Conservation (phyloP, 129 eudicot genomes). For the Chrysanthemum seticuspe region DNA sequence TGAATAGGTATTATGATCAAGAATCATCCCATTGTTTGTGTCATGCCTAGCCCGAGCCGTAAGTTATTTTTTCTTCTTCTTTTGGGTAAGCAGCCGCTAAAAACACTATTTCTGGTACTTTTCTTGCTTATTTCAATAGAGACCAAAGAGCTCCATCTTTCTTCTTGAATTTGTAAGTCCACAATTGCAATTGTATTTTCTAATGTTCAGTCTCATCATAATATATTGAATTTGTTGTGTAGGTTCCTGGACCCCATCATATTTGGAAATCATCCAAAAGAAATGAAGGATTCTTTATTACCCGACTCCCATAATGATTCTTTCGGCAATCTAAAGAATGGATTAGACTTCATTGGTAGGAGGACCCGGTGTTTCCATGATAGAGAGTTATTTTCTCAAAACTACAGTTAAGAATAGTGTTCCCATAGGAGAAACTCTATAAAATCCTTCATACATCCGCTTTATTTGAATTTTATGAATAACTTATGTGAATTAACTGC, state of each 20-base stretch:
- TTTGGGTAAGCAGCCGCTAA: too few species aligned
- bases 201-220: not conserved
- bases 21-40: too few species aligned
- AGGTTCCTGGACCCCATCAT: conserved; percentile 83
- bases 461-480: not conserved
- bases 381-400: conserved; percentile 42
- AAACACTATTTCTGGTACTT: too few species aligned
- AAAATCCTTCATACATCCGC: conserved; percentile 21
- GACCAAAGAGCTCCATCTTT: too few species aligned
- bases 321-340: conserved; percentile 8
- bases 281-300: conserved; percentile 49
- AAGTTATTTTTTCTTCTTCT: too few species aligned
- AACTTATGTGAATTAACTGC: not conserved
- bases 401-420: conserved; percentile 37
- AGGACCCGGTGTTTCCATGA: conserved; percentile 45
- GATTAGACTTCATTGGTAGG: conserved; percentile 63
- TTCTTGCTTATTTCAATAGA: too few species aligned
- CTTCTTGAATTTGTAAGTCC: too few species aligned
- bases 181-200: too few species aligned
- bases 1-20: too few species aligned
- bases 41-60: too few species aligned
- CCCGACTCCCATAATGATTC: conserved; percentile 42
- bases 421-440: conserved; percentile 65
- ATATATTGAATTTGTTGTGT: not conserved
- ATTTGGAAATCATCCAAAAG: conserved; percentile 60